Evolutionary conservation across 805 yeast species (phyloP), one percentile per base, ranked within the genome.

Genomic region (Metschnikowia kofuensis): DNA sequence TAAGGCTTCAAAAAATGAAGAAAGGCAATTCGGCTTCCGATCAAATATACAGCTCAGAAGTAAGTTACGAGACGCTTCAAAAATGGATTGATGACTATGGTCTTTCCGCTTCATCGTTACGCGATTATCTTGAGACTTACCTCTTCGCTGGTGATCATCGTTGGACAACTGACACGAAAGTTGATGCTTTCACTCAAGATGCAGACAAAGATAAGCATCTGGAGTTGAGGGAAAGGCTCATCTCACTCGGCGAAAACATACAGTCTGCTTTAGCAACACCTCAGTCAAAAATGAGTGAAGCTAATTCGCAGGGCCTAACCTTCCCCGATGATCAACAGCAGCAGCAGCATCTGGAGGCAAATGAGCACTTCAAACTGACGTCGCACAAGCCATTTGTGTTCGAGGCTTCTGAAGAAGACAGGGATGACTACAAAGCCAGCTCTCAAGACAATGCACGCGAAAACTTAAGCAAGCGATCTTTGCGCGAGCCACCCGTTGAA

Each of bases 401-500:
- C 6, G 32, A 38, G 26, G 37, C 13, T 12, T 30, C 27, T 21
- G 34, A 16, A 15, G 27, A 32, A 38, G 13, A 28, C 11, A n/a
- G 42, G 32, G 11, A 37, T 16, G 21, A 37, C n/a, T 21, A 21
- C 21, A 21, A 21, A 21, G 21, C 21, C 21, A 21, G 21, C 4
- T 21, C 21, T 21, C 21, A 21, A 21, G 21, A 21, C 21, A 21
- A 21, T 10, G 29, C 30, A 8, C n/a, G 13, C 12, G n/a, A 15
- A 1, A 11, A n/a, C 15, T 31, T 40, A 28, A 32, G 29, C 4
- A 45, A 45, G 29, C 14, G 48, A n/a, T 45, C 43, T 1, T 21
- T 45, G 28, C 43, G 29, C 3, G 36, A 40, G 6, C n/a, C 14
- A 6, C 12, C 28, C 2, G 49, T 68, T 45, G 63, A 57, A 51